These are phyloP conservation scores for Trapa incisa DNA, from an alignment of 345 rosid genomes.

Conservation along the genomic window DNA sequence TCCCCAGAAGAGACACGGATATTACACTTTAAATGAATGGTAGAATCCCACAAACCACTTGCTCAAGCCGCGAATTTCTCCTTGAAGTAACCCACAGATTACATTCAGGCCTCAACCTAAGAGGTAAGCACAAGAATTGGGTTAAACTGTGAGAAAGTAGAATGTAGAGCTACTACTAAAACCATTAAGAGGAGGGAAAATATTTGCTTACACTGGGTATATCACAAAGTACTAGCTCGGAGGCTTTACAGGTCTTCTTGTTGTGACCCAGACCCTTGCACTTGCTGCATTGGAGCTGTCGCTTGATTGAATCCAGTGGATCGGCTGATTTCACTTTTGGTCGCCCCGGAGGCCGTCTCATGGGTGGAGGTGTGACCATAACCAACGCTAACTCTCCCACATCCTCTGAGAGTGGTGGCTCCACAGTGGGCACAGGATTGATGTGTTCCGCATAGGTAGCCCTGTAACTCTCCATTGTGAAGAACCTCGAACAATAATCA, in stretches of 20 bases:
- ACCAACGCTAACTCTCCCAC: conserved; percentile 21
- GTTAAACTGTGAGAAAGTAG: not conserved
- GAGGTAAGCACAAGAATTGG: not conserved
- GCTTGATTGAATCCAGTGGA: conserved; percentile 48
- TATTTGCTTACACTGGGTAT: not conserved
- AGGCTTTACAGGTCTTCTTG: conserved; percentile 75
- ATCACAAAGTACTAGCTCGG: conserved; percentile 12
- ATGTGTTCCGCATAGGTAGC: conserved; percentile 58
- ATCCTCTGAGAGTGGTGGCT: conserved; percentile 35
- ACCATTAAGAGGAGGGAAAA: not conserved
- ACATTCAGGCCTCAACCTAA: not conserved
- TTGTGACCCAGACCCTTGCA: conserved; percentile 98
- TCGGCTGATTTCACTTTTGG: conserved; percentile 63
- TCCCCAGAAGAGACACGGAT: not conserved
- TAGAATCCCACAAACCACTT: not conserved
- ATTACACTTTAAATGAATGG: conserved; percentile 2
- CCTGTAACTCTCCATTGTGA: conserved; percentile 39
- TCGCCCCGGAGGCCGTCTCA: conserved; percentile 69
- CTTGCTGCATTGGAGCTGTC: conserved; percentile 91
- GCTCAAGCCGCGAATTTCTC: not conserved
- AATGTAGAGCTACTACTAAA: not conserved
- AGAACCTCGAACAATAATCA: conserved; percentile 67
- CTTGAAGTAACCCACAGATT: not conserved
- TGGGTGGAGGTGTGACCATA: conserved; percentile 78
- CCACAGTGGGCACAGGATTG: conserved; percentile 72